These are phyloP conservation scores for Cephaloascus fragrans DNA, from an alignment of 805 yeast genomes.

Conservation along the genomic window DNA sequence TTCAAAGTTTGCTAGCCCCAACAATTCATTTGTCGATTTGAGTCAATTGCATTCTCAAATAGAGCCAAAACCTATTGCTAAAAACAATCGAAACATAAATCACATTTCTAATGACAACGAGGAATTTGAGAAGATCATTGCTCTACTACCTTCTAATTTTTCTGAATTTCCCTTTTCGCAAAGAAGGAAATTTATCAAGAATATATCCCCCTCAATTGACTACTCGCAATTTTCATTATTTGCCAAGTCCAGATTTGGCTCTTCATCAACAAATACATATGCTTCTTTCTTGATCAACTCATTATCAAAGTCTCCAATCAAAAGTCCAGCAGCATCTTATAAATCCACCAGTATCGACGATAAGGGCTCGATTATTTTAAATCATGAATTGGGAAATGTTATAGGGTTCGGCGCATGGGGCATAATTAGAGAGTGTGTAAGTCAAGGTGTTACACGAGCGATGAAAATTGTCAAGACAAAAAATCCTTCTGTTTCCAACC, in stretches of 20 bases:
- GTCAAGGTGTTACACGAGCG: constrained; percentile 9
- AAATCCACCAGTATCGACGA: constrained; percentile 46
- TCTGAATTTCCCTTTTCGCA: constrained; percentile 34
- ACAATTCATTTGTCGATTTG: constrained; percentile 25
- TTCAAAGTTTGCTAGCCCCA: neutral
- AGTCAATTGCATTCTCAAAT: constrained; percentile 32
- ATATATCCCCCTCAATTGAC: constrained; percentile 27
- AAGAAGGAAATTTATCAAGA: constrained; percentile 18
- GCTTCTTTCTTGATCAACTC: constrained; percentile 26
- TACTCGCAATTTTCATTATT: constrained; percentile 31
- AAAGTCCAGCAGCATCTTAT: too few species aligned
- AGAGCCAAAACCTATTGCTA: constrained; percentile 27
- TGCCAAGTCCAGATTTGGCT: constrained; percentile 24
- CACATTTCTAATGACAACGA: constrained; percentile 2
- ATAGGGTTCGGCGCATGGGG: constrained; percentile 93
- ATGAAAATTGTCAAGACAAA: constrained; percentile 16
- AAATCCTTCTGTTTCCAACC: constrained; percentile 39
- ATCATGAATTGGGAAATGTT: constrained; percentile 56
- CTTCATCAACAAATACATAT: constrained; percentile 24
- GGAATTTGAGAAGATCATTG: constrained; percentile 25
- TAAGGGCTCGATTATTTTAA: constrained; percentile 58
- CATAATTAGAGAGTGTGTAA: constrained; percentile 58
- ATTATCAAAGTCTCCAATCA: constrained; percentile 20
- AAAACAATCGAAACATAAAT: neutral
- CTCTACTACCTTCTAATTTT: constrained; percentile 29